phyloP scores from a whole-genome alignment of 768 basidiomycete species.

The Amanita molliuscula region DNA sequence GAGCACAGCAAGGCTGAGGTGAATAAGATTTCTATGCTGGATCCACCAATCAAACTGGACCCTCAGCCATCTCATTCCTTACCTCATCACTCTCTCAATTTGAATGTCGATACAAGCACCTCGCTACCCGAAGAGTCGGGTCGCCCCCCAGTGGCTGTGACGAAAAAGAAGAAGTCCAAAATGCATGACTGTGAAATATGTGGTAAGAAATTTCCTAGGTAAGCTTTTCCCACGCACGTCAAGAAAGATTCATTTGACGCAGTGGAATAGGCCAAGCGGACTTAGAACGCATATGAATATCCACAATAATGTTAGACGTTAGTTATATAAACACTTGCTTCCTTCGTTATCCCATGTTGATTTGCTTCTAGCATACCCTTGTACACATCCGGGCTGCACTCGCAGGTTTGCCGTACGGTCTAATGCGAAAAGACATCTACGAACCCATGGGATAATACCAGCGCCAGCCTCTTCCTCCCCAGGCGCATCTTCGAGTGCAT shows the following conservation, averaged over 20 bases:
- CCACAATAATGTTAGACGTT: conserved; percentile 43
- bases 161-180: conserved; percentile 38
- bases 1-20: background rate
- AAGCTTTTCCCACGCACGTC: conserved; percentile 2
- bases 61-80: background rate
- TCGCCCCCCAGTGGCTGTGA: background rate
- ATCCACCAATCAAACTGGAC: background rate
- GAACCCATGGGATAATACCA: conserved; percentile 52
- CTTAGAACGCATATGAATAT: conserved; percentile 50
- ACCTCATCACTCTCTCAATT: background rate
- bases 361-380: conserved; percentile 31
- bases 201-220: conserved; percentile 41
- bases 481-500: conserved; percentile 5
- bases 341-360: background rate
- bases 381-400: conserved; percentile 48
- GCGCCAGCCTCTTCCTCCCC: conserved; percentile 6
- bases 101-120: background rate
- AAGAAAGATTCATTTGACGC: background rate
- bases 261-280: conserved; percentile 35
- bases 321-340: conserved; percentile 11
- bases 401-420: conserved; percentile 72
- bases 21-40: background rate
- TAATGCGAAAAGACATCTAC: conserved; percentile 71
- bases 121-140: background rate
- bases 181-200: conserved; percentile 46